phyloP scores from a whole-genome alignment of 108 stramenopile genomes.

The Nitzschia sp. region DNA sequence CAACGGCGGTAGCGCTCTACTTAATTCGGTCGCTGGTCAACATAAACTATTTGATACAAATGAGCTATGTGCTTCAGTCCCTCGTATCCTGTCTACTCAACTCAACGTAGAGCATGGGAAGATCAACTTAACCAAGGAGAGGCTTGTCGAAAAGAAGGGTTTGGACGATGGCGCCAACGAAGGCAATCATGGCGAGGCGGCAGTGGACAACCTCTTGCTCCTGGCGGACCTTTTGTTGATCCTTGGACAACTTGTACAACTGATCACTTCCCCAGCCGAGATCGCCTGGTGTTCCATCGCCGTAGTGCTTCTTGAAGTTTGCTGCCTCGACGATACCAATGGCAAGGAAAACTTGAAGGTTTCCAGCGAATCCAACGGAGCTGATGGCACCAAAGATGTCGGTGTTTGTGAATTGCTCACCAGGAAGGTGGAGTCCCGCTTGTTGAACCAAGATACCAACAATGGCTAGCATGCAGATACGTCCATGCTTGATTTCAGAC shows the following conservation, averaged over 20 bases:
- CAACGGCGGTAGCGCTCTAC: too few relatives aligned
- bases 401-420: slow-evolving; percentile 75
- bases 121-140: slow-evolving; percentile 40
- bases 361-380: slow-evolving; percentile 74
- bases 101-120: too few relatives aligned
- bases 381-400: slow-evolving; percentile 79
- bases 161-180: slow-evolving; percentile 80
- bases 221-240: slow-evolving; percentile 45
- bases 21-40: too few relatives aligned
- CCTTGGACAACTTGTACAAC: slow-evolving; percentile 44
- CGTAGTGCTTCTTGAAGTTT: slow-evolving; percentile 80
- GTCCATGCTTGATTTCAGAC: slow-evolving; percentile 94
- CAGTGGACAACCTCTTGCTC: slow-evolving; percentile 82
- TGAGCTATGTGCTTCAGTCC: too few relatives aligned
- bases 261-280: slow-evolving; percentile 64
- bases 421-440: slow-evolving; percentile 73
- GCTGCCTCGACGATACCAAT: slow-evolving; percentile 72
- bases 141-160: slow-evolving; percentile 83
- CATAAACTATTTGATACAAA: too few relatives aligned
- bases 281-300: slow-evolving; percentile 77
- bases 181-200: slow-evolving; percentile 92
- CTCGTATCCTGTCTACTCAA: too few relatives aligned
- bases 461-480: slow-evolving; percentile 88
- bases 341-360: slow-evolving; percentile 77
- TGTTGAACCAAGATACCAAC: slow-evolving; percentile 84